These are phyloP conservation scores for Dipteronia sinensis DNA, from an alignment of 345 rosid species.

Conservation along the genomic window DNA sequence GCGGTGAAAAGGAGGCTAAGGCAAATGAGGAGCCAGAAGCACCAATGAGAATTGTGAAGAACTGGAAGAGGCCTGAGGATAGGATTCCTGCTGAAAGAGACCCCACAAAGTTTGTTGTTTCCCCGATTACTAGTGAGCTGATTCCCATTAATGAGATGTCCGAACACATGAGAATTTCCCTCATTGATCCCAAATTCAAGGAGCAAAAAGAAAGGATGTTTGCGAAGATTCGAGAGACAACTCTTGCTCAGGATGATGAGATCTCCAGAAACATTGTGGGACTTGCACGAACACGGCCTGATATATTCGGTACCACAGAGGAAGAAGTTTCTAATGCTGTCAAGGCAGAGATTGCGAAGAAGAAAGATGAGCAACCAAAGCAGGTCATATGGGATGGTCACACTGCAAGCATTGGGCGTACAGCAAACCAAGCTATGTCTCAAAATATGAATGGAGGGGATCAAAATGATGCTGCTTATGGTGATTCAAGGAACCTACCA, in stretches of 20 bases:
- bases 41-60: constrained; percentile 65
- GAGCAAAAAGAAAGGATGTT: constrained; percentile 74
- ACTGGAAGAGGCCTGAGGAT: constrained; percentile 71
- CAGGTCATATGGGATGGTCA: constrained; percentile 80
- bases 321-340: constrained; percentile 75
- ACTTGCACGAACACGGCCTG: constrained; percentile 61
- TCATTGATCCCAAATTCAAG: constrained; percentile 67
- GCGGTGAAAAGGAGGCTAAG: constrained; percentile 30
- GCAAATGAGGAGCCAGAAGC: constrained; percentile 48
- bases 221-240: constrained; percentile 66
- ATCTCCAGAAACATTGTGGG: constrained; percentile 67
- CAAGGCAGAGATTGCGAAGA: constrained; percentile 68
- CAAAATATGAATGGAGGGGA: constrained; percentile 46
- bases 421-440: constrained; percentile 65
- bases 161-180: constrained; percentile 66
- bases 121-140: constrained; percentile 64
- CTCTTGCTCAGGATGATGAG: constrained; percentile 70
- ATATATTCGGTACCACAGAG: constrained; percentile 69
- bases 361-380: constrained; percentile 68
- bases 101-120: constrained; percentile 56
- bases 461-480: constrained; percentile 36
- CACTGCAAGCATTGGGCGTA: constrained; percentile 65
- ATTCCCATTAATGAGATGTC: constrained; percentile 66
- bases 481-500: constrained; percentile 43
- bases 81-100: constrained; percentile 61